These are phyloP conservation scores for Martiniozyma abietophila DNA, from an alignment of 805 yeast genomes.

Conservation along the genomic window DNA sequence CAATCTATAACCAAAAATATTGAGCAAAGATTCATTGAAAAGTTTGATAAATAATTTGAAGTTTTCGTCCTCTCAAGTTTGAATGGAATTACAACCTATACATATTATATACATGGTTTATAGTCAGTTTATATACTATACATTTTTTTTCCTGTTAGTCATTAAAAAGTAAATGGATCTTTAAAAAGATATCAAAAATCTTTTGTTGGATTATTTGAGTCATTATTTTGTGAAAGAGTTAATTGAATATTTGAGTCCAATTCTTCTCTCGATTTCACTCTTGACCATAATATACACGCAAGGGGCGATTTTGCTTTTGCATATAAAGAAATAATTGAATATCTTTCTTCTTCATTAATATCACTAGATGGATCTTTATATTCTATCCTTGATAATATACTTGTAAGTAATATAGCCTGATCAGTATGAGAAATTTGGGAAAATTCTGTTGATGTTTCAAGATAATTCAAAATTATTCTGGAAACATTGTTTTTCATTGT, in stretches of 20 bases:
- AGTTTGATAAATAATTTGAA: too few species aligned
- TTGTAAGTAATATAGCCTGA: slow-evolving; percentile 16
- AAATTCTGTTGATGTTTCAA: background rate
- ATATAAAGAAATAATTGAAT: slow-evolving; percentile 14
- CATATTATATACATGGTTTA: too few species aligned
- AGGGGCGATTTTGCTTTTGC: slow-evolving; percentile 18
- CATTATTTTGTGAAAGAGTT: background rate
- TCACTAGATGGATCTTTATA: background rate
- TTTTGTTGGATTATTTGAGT: background rate
- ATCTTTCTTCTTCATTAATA: slow-evolving; percentile 10
- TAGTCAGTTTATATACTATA: too few species aligned
- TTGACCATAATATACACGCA: slow-evolving; percentile 20
- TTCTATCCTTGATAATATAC: slow-evolving; percentile 14
- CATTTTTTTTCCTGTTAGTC: too few species aligned
- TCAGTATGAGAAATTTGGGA: slow-evolving; percentile 3
- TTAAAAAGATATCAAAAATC: too few species aligned
- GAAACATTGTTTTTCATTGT: background rate
- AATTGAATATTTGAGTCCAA: background rate
- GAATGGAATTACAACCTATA: too few species aligned
- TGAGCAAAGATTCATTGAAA: too few species aligned
- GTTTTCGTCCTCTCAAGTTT: too few species aligned
- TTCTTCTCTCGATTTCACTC: background rate
- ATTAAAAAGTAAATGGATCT: too few species aligned
- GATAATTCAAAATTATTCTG: background rate
- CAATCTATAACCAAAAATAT: too few species aligned